Conservation (phyloP, 2,329 filamentous ascomycete genomes). For the Neopestalotiopsis clavispora region DNA sequence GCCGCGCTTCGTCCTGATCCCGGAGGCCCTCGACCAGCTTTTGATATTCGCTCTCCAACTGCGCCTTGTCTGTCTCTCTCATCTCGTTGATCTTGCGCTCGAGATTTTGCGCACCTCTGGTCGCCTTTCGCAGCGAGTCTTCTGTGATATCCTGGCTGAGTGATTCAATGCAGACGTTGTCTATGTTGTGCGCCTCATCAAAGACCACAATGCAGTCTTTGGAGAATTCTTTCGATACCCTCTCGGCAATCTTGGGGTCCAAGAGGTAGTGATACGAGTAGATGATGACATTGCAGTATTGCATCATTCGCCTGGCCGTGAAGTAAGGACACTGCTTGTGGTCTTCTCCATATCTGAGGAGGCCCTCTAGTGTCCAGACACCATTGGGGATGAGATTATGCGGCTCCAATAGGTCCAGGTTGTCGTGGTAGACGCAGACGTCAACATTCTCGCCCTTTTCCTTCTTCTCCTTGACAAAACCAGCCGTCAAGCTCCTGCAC, state of each 20-base stretch:
- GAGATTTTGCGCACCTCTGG: slow-evolving; percentile 86
- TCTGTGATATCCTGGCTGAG: slow-evolving; percentile 96
- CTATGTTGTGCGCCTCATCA: slow-evolving; percentile 98
- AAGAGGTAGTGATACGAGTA: slow-evolving; percentile 99
- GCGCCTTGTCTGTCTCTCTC: slow-evolving; percentile 93
- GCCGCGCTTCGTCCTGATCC: slow-evolving; percentile 84
- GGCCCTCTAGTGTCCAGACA: slow-evolving; percentile 91
- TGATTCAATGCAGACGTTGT: slow-evolving; percentile 98
- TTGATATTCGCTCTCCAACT: slow-evolving; percentile 92
- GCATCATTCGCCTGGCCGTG: slow-evolving; percentile 96
- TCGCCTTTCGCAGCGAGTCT: slow-evolving; percentile 89
- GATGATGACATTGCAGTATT: slow-evolving; percentile 98
- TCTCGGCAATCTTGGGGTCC: slow-evolving; percentile 95
- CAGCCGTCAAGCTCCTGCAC: slow-evolving; percentile 92
- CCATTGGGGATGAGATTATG: slow-evolving; percentile 94
- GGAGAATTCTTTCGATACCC: slow-evolving; percentile 92
- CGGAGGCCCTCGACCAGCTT: slow-evolving; percentile 92
- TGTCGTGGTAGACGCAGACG: slow-evolving; percentile 96
- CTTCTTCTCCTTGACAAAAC: slow-evolving; percentile 98
- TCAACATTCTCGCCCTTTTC: slow-evolving; percentile 93
- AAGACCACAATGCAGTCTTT: slow-evolving; percentile 99
- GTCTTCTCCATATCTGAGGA: slow-evolving; percentile 88
- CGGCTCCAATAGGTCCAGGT: slow-evolving; percentile 91
- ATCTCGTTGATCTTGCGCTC: slow-evolving; percentile 92
- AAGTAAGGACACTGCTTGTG: slow-evolving; percentile 99